Percentiles rank a stretch among this genome's conserved stretches.
phyloP scores from a whole-genome alignment of 495 filamentous ascomycete genomes.

The Podospora tetraspora region DNA sequence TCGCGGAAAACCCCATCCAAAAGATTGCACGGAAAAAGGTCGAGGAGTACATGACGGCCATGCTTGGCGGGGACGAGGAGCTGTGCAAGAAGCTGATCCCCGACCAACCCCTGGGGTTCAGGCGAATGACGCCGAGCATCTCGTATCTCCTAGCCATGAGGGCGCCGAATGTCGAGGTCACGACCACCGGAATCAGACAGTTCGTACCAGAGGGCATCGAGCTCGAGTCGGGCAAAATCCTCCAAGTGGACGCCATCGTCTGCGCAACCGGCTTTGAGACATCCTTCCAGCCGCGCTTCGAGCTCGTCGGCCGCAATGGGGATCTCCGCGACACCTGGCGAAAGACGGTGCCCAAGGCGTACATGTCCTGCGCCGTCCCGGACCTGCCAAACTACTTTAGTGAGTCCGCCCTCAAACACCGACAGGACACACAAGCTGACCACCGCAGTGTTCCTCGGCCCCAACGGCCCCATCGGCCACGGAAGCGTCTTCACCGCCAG shows the following conservation, averaged over 20 bases:
- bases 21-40: constrained; percentile 29
- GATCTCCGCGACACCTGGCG: constrained; percentile 42
- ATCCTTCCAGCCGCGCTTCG: constrained; percentile 57
- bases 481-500: constrained; percentile 44
- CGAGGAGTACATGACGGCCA: constrained; percentile 41
- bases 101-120: constrained; percentile 58
- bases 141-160: constrained; percentile 62
- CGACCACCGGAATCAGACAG: constrained; percentile 49
- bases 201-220: constrained; percentile 57
- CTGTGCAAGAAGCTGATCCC: constrained; percentile 55
- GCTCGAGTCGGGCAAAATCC: constrained; percentile 49
- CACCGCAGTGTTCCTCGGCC: constrained; percentile 40
- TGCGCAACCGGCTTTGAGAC: constrained; percentile 67
- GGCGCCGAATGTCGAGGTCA: constrained; percentile 55
- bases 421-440: not conserved
- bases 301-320: constrained; percentile 50
- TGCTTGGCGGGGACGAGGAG: constrained; percentile 37
- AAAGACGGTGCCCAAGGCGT: constrained; percentile 35
- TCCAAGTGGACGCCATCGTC: constrained; percentile 58
- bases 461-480: constrained; percentile 47
- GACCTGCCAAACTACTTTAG: constrained; percentile 48
- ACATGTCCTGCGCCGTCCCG: constrained; percentile 43
- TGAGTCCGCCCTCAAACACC: constrained; percentile 19
- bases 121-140: constrained; percentile 63
- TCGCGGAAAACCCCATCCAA: constrained; percentile 36